phyloP scores from a whole-genome alignment of 2,329 filamentous ascomycete species.

The Aspergillus jensenii region DNA sequence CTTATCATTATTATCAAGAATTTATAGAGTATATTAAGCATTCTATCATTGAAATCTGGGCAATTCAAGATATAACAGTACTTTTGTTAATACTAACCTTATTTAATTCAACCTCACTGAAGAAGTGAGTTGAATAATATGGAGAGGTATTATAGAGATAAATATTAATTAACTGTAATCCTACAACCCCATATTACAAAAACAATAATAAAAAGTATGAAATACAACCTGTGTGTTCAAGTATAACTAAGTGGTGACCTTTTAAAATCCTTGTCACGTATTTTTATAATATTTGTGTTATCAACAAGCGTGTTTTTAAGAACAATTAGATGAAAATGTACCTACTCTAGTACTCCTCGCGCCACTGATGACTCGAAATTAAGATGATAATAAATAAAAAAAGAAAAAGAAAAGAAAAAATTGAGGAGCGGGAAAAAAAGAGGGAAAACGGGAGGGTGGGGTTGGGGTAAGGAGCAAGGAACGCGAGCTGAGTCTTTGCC shows the following conservation, averaged over 20 bases:
- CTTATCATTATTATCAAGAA: neutral
- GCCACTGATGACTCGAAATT: conserved; percentile 18
- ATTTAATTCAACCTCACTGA: neutral
- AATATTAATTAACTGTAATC: no score
- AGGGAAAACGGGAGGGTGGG: no score
- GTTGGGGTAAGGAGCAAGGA: neutral
- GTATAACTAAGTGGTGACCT: neutral
- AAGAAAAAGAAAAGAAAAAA: neutral
- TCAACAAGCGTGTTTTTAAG: conserved; percentile 3
- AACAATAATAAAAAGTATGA: neutral
- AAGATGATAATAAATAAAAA: conserved; percentile 15
- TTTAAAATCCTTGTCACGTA: conserved; percentile 10
- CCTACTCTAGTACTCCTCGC: conserved; percentile 17
- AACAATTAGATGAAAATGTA: conserved; percentile 15
- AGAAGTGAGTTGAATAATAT: no score
- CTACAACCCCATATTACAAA: no score
- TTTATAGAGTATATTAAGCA: neutral
- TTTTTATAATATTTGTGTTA: conserved; percentile 7
- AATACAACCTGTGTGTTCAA: neutral
- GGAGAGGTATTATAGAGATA: no score
- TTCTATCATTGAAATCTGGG: neutral
- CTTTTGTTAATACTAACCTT: neutral
- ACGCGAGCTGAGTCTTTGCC: conserved; percentile 12
- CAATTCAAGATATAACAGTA: neutral
- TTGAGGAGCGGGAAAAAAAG: neutral